These are phyloP conservation scores for Fusarium domesticum DNA, from an alignment of 2,329 filamentous ascomycete species.

Conservation along the genomic window DNA sequence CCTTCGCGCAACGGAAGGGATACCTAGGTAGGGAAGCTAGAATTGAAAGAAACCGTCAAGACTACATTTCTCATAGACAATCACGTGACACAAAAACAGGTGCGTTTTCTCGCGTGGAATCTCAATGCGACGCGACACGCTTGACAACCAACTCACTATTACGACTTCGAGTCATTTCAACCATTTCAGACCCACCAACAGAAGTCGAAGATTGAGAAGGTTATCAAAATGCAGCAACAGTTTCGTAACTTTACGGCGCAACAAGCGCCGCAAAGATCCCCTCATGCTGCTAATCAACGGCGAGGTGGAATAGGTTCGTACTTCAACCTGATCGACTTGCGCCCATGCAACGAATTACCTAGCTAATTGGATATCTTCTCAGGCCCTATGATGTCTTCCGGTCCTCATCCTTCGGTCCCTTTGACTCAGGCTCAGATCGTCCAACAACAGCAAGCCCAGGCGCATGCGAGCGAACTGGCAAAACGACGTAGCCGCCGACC, in stretches of 20 bases:
- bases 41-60: background rate
- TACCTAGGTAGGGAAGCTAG: no score
- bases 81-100: conserved; percentile 22
- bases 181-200: conserved; percentile 10
- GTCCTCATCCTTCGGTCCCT: conserved; percentile 49
- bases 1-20: no score
- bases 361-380: conserved; percentile 13
- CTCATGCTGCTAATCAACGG: conserved; percentile 47
- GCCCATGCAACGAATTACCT: background rate
- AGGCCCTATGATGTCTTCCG: conserved; percentile 57
- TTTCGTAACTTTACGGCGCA: conserved; percentile 49
- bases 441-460: conserved; percentile 50
- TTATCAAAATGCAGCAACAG: conserved; percentile 48
- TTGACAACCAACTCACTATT: conserved; percentile 11
- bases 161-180: background rate
- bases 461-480: conserved; percentile 60
- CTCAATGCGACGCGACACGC: conserved; percentile 29
- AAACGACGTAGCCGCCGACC: conserved; percentile 84
- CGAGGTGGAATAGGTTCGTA: conserved; percentile 53
- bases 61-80: no score
- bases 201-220: conserved; percentile 6
- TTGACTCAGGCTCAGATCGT: conserved; percentile 53
- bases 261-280: conserved; percentile 48
- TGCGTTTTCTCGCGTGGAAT: conserved; percentile 17
- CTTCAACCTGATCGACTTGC: conserved; percentile 1